A percentile compares a stretch with the other conserved stretches of the same genome.
phyloP scores from a whole-genome alignment of 2,329 filamentous ascomycete genomes.

The Ceratocystis destructans region DNA sequence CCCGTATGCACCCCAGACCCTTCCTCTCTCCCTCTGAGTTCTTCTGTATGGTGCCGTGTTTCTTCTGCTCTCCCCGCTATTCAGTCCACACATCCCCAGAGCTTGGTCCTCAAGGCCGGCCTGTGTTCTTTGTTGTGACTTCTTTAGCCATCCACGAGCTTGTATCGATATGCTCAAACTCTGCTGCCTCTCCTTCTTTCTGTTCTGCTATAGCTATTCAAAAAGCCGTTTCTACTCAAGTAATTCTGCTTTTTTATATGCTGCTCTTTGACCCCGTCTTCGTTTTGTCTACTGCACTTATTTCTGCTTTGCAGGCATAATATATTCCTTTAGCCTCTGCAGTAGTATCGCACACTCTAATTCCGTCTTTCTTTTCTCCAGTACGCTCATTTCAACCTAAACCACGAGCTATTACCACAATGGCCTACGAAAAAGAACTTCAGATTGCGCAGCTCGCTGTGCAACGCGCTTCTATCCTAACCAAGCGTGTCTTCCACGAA shows the following conservation, averaged over 20 bases:
- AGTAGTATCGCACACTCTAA: slow-evolving; percentile 7
- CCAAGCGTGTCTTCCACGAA: slow-evolving; percentile 49
- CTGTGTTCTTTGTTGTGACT: not conserved
- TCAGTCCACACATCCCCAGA: not conserved
- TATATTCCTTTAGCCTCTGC: not conserved
- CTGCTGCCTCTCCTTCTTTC: not conserved
- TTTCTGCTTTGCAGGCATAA: not conserved
- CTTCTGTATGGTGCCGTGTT: not conserved
- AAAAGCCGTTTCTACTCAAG: not conserved
- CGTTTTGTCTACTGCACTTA: slow-evolving; percentile 7
- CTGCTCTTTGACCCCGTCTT: not conserved
- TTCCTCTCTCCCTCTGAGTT: not conserved
- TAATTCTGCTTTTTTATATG: not conserved
- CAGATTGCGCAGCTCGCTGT: slow-evolving; percentile 76
- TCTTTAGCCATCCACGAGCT: not conserved
- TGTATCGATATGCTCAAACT: not conserved
- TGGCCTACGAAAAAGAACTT: slow-evolving; percentile 49
- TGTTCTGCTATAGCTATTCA: not conserved
- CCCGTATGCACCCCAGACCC: not conserved
- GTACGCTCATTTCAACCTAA: not conserved
- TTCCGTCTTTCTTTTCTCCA: slow-evolving; percentile 3
- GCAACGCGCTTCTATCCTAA: slow-evolving; percentile 53
- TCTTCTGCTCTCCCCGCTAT: not conserved
- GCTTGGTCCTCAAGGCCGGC: not conserved
- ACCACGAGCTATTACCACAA: slow-evolving; percentile 26